Evolutionary conservation across 129 eudicot genomes (phyloP).

Genomic region (Smallanthus sonchifolius): DNA sequence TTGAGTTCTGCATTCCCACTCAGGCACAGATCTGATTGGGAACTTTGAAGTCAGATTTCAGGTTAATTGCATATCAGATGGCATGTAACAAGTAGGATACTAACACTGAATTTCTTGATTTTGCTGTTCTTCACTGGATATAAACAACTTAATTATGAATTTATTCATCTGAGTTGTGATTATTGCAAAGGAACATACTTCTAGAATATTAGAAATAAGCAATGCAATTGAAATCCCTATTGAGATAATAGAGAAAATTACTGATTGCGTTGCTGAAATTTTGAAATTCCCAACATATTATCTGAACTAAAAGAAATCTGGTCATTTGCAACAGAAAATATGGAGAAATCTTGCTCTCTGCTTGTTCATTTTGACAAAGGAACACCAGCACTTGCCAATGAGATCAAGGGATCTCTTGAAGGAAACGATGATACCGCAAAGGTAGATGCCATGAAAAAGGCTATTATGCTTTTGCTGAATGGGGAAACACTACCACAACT

Average conservation of each 20-base stretch:
- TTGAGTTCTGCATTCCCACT: conserved; percentile 7
- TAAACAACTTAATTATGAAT: background rate
- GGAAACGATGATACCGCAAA: conserved; percentile 60
- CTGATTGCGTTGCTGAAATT: background rate
- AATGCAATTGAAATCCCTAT: background rate
- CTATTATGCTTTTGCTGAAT: conserved; percentile 67
- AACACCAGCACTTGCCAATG: conserved; percentile 84
- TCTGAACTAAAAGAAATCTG: conserved; percentile 12
- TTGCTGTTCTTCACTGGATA: background rate
- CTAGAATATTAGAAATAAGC: conserved; percentile 7
- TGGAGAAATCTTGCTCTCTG: conserved; percentile 84
- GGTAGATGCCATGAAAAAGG: conserved; percentile 84
- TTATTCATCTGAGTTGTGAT: conserved; percentile 7
- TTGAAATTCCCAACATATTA: background rate
- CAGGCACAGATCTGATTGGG: background rate
- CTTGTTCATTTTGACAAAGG: conserved; percentile 89
- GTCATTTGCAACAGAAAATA: conserved; percentile 29
- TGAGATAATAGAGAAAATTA: background rate
- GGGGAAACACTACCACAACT: conserved; percentile 53
- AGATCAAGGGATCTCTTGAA: conserved; percentile 86
- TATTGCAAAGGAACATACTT: background rate
- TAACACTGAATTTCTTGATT: background rate
- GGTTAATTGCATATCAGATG: background rate
- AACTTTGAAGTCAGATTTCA: background rate
- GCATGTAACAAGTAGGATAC: background rate